Evolutionary conservation across 2,329 filamentous ascomycete species (phyloP).

Genomic region (Epichloe sibirici): DNA sequence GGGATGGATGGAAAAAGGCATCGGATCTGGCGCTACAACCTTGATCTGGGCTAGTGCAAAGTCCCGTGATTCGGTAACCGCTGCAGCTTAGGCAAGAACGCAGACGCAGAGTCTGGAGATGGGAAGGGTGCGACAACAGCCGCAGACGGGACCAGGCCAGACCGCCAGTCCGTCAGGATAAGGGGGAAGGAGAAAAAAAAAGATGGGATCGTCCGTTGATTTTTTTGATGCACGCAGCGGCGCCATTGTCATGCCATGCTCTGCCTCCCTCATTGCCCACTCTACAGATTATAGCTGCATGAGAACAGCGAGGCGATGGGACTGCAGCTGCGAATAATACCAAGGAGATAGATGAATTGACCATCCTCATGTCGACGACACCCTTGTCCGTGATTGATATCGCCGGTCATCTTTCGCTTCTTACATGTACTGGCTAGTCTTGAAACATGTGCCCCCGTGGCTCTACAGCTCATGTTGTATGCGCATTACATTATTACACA

Average conservation of each 20-base stretch:
- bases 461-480: neutral
- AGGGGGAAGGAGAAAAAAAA: neutral
- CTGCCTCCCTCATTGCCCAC: no score
- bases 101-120: neutral
- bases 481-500: neutral
- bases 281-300: neutral
- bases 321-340: neutral
- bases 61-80: slow-evolving; percentile 3
- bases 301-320: neutral
- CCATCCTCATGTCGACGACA: neutral
- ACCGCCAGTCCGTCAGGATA: neutral
- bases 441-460: neutral
- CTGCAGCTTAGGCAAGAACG: neutral
- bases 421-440: neutral
- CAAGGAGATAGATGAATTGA: neutral
- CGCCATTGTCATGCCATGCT: no score
- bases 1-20: neutral
- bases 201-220: no score
- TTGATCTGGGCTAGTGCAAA: neutral
- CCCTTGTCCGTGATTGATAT: neutral
- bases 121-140: slow-evolving; percentile 1
- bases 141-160: neutral
- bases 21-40: neutral
- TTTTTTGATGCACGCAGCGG: no score
- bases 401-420: neutral